Evolutionary conservation across 352 stramenopile species (phyloP).

Genomic region (Pythium aphanidermatum): DNA sequence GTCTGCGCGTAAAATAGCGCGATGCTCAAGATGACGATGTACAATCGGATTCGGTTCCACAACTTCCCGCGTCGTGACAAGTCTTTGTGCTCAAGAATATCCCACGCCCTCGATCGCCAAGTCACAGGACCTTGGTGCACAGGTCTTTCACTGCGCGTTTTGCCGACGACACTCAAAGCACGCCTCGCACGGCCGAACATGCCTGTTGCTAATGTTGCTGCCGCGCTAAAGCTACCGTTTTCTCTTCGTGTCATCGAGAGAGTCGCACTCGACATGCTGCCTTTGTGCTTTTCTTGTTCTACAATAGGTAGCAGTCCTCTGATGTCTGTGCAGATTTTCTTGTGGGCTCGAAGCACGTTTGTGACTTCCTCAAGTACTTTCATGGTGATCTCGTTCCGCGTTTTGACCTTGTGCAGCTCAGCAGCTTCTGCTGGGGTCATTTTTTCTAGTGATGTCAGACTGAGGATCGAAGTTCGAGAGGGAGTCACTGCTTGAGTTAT

Average conservation of each 20-base stretch:
- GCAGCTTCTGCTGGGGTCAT: background rate
- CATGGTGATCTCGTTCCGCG: constrained; percentile 26
- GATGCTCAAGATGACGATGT: constrained; percentile 35
- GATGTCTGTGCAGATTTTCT: constrained; percentile 29
- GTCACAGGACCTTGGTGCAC: constrained; percentile 20
- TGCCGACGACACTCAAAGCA: constrained; percentile 13
- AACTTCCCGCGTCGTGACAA: constrained; percentile 15
- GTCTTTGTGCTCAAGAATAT: constrained; percentile 41
- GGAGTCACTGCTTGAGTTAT: background rate
- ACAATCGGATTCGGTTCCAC: constrained; percentile 28
- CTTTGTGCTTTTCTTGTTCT: constrained; percentile 1
- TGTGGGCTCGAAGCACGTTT: constrained; percentile 33
- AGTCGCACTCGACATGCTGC: background rate
- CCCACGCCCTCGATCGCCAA: constrained; percentile 32
- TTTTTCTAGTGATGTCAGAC: background rate
- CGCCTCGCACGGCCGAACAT: constrained; percentile 25
- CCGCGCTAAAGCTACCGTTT: constrained; percentile 10
- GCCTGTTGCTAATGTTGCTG: background rate
- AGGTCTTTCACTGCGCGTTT: constrained; percentile 16
- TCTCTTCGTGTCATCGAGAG: constrained; percentile 7
- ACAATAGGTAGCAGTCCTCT: constrained; percentile 10
- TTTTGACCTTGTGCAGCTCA: constrained; percentile 22
- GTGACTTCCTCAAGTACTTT: constrained; percentile 28
- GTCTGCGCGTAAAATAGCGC: constrained; percentile 50
- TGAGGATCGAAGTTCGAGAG: background rate